Conservation (phyloP, 257 asterid species). For the Nicotiana benthamiana region DNA sequence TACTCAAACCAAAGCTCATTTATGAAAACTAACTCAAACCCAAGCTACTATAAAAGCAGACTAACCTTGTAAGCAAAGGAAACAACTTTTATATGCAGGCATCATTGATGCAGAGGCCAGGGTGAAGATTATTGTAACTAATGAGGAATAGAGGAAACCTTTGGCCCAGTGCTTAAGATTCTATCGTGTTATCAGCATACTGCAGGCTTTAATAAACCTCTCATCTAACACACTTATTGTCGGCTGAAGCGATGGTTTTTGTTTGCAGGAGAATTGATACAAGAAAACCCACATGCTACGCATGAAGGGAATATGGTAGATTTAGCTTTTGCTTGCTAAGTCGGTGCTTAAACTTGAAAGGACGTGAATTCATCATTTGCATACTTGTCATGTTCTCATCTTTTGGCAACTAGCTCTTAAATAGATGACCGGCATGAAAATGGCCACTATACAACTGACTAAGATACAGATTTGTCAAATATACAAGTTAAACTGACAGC, state of each 20-base stretch:
- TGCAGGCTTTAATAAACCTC: not conserved
- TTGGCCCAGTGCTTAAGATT: not conserved
- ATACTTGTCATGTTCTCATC: slow-evolving; percentile 5
- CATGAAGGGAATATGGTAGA: not conserved
- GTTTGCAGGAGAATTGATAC: not conserved
- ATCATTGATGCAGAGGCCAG: not conserved
- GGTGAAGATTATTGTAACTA: not conserved
- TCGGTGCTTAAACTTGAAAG: slow-evolving; percentile 14
- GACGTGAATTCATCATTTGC: not conserved
- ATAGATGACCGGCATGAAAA: slow-evolving; percentile 41
- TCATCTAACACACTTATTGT: not conserved
- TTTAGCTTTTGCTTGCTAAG: not conserved
- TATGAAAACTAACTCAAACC: not conserved
- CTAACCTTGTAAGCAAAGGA: not conserved
- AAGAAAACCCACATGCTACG: not conserved
- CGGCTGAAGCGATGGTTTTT: not conserved
- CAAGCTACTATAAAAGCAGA: not conserved
- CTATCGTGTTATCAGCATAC: not conserved
- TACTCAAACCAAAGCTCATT: not conserved
- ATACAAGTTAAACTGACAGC: slow-evolving; percentile 33
- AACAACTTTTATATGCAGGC: not conserved
- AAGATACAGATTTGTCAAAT: slow-evolving; percentile 27
- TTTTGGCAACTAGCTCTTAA: slow-evolving; percentile 18
- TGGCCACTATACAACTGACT: slow-evolving; percentile 43
- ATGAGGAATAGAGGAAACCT: not conserved